A percentile compares a stretch with the other conserved stretches of the same genome.
phyloP scores from a whole-genome alignment of 2,329 filamentous ascomycete genomes.

The Fusarium sp. region DNA sequence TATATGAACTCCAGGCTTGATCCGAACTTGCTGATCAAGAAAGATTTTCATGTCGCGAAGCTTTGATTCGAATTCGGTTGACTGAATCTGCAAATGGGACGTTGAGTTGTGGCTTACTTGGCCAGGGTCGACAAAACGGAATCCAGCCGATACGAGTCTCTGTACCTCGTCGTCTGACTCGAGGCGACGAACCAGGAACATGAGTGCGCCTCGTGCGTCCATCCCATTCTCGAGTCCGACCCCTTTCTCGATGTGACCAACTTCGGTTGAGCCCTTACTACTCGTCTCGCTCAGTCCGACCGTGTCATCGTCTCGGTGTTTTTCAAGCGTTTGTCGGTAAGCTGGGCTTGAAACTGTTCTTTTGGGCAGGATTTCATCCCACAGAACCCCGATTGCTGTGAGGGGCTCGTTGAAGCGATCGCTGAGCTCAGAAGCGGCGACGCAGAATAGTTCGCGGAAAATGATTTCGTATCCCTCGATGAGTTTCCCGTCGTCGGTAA shows the following conservation, averaged over 20 bases:
- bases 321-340: neutral
- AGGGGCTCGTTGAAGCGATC: neutral
- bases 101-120: neutral
- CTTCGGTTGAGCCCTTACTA: neutral
- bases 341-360: neutral
- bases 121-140: neutral
- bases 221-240: neutral
- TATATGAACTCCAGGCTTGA: neutral
- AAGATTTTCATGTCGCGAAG: neutral
- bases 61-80: neutral
- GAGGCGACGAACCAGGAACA: neutral
- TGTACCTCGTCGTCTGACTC: neutral
- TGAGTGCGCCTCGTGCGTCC: neutral
- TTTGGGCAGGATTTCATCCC: neutral
- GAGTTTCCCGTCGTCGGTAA: neutral
- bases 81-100: neutral
- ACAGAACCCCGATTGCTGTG: neutral
- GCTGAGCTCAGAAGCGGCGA: neutral
- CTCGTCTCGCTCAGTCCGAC: neutral
- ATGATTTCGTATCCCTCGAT: neutral
- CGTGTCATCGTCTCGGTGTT: neutral
- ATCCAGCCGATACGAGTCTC: neutral
- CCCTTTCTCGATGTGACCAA: neutral
- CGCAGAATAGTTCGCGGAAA: neutral
- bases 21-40: neutral